Base-by-base conservation (phyloP, 2,329 filamentous ascomycete genomes). In the Epichloe gansuensis region DNA sequence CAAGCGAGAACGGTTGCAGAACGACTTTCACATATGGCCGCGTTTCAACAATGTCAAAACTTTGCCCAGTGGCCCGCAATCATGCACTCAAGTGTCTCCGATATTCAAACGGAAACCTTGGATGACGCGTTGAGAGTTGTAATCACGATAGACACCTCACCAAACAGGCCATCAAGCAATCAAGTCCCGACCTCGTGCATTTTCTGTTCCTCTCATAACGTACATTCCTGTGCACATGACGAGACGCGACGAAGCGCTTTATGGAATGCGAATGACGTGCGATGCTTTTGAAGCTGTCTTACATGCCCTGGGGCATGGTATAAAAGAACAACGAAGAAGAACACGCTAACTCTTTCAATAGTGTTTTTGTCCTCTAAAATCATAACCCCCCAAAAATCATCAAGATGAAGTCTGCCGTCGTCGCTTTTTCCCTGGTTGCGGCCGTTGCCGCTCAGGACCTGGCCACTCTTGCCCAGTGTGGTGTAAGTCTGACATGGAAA, bases 371-470 rank as follows among this genome's bases (percentile, higher is more conserved):
- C 31, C 13, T 11, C 39, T 8, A 41, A n/a, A 39, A 40, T 40
- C 31, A 21, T 34, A 36, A 31, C 12, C 7, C 4, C 23, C 4
- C 25, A 53, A 58, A 58, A 17, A 13, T 7, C 9, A 51, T 62
- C 69, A 76, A 70, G 58, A 79, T 78, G 76, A 79, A 77, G 74
- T 66, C 68, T 52, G 61, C 67, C 53, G 56, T 72, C 58, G 59
- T 76, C 58, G 60, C 73, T 55, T 58, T 73, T 60, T 61, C 69
- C 57, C 60, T 73, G 51, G 68, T 68, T 56, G 65, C 69, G 47
- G 60, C 69, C 41, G 68, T 61, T 55, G 64, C 64, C 17, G 73
- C 70, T 41, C 74, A 76, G 61, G 61, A 67, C 55, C 49, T 67
- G 46, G 50, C 63, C 53, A 63, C 66, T 51, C 72, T 80, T 49